These are phyloP conservation scores for Fistulifera pelliculosa DNA, from an alignment of 108 stramenopile species.

Conservation along the genomic window DNA sequence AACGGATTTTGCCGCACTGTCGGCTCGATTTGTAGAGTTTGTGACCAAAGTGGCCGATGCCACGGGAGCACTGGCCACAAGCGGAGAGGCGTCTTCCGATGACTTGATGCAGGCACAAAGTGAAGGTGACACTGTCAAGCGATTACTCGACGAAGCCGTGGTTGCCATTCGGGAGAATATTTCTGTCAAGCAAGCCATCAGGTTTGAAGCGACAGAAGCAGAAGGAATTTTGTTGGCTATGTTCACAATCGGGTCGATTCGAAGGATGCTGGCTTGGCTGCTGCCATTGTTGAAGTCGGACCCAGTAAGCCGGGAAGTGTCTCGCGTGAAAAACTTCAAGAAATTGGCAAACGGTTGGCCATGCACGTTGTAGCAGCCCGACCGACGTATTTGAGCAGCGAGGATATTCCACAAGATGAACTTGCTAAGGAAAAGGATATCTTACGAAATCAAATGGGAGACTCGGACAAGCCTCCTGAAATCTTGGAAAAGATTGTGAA, in stretches of 20 bases:
- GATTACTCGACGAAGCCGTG: slow-evolving; percentile 54
- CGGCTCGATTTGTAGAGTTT: slow-evolving; percentile 49
- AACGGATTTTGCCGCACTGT: slow-evolving; percentile 74
- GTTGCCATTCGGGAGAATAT: slow-evolving; percentile 77
- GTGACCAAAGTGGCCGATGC: slow-evolving; percentile 54
- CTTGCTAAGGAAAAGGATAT: slow-evolving; percentile 62
- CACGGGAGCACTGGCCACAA: slow-evolving; percentile 17
- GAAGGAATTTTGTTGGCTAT: slow-evolving; percentile 55
- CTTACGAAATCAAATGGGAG: slow-evolving; percentile 34
- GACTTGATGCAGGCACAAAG: background rate
- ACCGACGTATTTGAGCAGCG: slow-evolving; percentile 60
- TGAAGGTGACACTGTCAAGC: slow-evolving; percentile 30
- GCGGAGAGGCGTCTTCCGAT: slow-evolving; percentile 5
- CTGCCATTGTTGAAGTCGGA: slow-evolving; percentile 42
- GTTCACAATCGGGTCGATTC: slow-evolving; percentile 52
- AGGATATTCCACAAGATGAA: slow-evolving; percentile 45
- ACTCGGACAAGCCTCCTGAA: slow-evolving; percentile 59
- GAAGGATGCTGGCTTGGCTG: slow-evolving; percentile 49
- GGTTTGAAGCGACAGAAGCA: slow-evolving; percentile 26
- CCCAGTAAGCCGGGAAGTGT: background rate
- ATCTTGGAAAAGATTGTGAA: slow-evolving; percentile 72
- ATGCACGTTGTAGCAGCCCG: slow-evolving; percentile 94
- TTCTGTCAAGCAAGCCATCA: slow-evolving; percentile 30
- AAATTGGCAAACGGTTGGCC: slow-evolving; percentile 75
- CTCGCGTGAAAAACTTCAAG: slow-evolving; percentile 23